Conservation (phyloP, 352 stramenopile species). For the Globisporangium alternatum region DNA sequence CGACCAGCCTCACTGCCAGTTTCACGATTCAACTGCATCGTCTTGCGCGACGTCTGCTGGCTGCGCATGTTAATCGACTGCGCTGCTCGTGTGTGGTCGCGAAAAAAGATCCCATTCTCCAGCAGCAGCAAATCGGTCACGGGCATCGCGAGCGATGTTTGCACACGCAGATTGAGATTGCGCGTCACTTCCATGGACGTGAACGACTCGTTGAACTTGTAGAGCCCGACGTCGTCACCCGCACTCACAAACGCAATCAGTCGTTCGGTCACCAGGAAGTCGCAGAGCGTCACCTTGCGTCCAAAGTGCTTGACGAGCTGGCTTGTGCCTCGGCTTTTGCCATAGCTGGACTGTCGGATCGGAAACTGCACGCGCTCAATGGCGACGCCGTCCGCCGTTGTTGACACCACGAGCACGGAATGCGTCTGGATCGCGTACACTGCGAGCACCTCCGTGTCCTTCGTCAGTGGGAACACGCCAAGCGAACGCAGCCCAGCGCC, state of each 20-base stretch:
- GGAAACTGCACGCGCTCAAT: slow-evolving; percentile 19
- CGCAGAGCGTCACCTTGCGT: slow-evolving; percentile 1
- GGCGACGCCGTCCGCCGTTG: not conserved
- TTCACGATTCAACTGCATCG: slow-evolving; percentile 1
- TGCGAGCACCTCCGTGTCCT: slow-evolving; percentile 1
- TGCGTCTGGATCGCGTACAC: slow-evolving; percentile 15
- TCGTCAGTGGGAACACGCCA: slow-evolving; percentile 3
- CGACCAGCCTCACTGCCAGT: not conserved
- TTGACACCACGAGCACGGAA: slow-evolving; percentile 11
- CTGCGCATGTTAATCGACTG: slow-evolving; percentile 46
- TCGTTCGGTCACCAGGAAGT: slow-evolving; percentile 5
- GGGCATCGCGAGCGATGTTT: slow-evolving; percentile 19
- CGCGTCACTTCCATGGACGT: slow-evolving; percentile 16
- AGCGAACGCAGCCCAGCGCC: slow-evolving; percentile 1
- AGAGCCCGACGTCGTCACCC: slow-evolving; percentile 8
- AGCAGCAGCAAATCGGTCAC: slow-evolving; percentile 16
- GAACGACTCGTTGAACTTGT: slow-evolving; percentile 21
- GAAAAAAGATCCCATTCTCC: slow-evolving; percentile 28
- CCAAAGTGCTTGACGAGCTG: slow-evolving; percentile 5
- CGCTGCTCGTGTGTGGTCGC: slow-evolving; percentile 24
- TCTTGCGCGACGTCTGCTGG: slow-evolving; percentile 40
- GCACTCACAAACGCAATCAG: slow-evolving; percentile 11
- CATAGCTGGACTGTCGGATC: not conserved
- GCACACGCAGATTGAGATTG: slow-evolving; percentile 11
- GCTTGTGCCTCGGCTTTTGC: too few relatives aligned